Evolutionary conservation across 106 monocot genomes (phyloP).

Genomic region (Phalaenopsis equestris): DNA sequence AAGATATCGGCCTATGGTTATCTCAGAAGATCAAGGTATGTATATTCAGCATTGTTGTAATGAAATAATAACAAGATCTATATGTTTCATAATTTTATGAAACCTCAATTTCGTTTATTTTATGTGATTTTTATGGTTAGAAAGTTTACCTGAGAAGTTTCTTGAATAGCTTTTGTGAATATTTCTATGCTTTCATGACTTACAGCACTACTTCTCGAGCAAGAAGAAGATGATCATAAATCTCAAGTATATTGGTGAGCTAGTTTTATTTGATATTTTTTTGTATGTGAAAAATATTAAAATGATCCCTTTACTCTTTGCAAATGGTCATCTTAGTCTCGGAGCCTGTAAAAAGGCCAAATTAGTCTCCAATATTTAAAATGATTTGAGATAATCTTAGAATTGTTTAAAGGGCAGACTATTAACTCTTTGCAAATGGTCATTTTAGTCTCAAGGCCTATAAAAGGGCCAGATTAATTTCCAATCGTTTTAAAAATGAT

Average conservation of each 20-base stretch:
- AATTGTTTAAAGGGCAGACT: too few species aligned
- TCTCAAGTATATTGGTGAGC: conserved; percentile 82
- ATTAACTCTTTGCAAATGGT: too few species aligned
- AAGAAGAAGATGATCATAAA: conserved; percentile 52
- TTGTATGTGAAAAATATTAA: too few species aligned
- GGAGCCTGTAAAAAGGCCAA: too few species aligned
- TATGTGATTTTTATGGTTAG: not conserved
- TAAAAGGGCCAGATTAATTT: too few species aligned
- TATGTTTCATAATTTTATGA: not conserved
- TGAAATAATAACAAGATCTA: not conserved
- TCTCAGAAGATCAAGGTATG: conserved; percentile 87
- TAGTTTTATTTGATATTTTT: not conserved
- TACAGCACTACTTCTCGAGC: conserved; percentile 61
- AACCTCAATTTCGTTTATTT: not conserved
- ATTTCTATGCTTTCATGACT: not conserved
- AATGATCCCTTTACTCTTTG: too few species aligned
- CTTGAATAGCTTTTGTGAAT: not conserved
- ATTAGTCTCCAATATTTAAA: too few species aligned
- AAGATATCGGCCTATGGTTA: conserved; percentile 83
- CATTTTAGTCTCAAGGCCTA: too few species aligned
- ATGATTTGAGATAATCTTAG: too few species aligned
- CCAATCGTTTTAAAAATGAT: too few species aligned
- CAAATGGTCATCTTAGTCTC: too few species aligned
- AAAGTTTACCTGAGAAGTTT: not conserved
- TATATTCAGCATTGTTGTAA: not conserved